These are phyloP conservation scores for Mycena floridula DNA, from an alignment of 768 basidiomycete genomes.

Conservation along the genomic window DNA sequence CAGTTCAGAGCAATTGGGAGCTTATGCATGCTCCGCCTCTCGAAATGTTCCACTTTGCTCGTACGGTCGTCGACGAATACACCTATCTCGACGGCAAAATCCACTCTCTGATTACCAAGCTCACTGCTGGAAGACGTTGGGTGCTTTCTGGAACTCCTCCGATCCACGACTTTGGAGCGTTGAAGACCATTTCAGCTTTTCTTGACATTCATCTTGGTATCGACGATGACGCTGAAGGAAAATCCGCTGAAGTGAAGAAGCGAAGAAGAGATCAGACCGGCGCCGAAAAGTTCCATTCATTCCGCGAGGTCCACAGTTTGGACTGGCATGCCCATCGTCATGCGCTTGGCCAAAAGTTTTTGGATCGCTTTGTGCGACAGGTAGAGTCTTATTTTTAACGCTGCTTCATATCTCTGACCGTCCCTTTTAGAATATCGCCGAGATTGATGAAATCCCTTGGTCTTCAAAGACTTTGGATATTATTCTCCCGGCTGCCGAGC, in stretches of 20 bases:
- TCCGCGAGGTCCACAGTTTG: constrained; percentile 86
- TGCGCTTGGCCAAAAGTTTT: constrained; percentile 72
- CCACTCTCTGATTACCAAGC: constrained; percentile 68
- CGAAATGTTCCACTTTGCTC: constrained; percentile 89
- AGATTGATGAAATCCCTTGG: constrained; percentile 93
- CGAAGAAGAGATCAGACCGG: constrained; percentile 80
- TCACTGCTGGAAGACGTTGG: constrained; percentile 82
- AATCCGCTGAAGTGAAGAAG: constrained; percentile 70
- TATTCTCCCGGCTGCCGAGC: constrained; percentile 84
- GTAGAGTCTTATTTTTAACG: constrained; percentile 30
- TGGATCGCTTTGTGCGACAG: constrained; percentile 81
- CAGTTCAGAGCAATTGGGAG: constrained; percentile 69
- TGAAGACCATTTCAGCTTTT: constrained; percentile 89
- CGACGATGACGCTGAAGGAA: constrained; percentile 81
- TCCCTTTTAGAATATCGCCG: constrained; percentile 91
- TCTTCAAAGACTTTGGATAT: constrained; percentile 57
- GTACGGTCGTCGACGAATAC: constrained; percentile 91
- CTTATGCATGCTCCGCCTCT: constrained; percentile 78
- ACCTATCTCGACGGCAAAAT: constrained; percentile 83
- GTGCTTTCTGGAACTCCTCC: constrained; percentile 97
- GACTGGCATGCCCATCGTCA: constrained; percentile 93
- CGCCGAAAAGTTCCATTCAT: constrained; percentile 92
- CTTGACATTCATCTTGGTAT: constrained; percentile 88
- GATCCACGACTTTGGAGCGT: constrained; percentile 80
- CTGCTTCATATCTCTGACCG: constrained; percentile 7